Evolutionary conservation across 2,329 filamentous ascomycete genomes (phyloP), one percentile per base, ranked within the genome.

Genomic region (Pseudocercospora fijiensis): DNA sequence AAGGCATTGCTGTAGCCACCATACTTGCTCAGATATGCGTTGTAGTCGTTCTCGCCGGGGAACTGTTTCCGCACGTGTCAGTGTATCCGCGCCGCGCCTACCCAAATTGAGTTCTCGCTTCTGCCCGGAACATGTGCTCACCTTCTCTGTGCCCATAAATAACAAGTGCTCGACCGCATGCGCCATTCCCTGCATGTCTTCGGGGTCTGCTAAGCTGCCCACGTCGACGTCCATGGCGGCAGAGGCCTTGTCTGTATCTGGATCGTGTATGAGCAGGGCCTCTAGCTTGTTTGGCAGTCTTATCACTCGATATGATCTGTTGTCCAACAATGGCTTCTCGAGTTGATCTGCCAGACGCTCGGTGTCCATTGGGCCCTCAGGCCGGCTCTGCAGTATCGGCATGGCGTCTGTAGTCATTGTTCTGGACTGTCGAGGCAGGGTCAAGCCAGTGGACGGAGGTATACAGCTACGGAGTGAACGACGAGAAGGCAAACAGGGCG

Each of bases 111-210:
- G 18, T 27, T 22, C 9, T 28, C 55, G 45, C 24, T 52, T 18
- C 27, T 61, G 22, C 61, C n/a, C 51, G 11, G 49, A 26, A 58
- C 27, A 64, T 41, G 53, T 53, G 33, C 67, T 67, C 76, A 88
- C 87, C 83, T 98, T 99, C 78, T 96, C 90, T 7, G 95, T 99
- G 57, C 95, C 95, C 95, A 99, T 98, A 81, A 99, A 99, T 24
- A 99, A 82, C 68, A 97, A 81, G 84, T 97, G 94, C 82, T 98
- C 94, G 60, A 98, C 92, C 6, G 92, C 93, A 80, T 98, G 95
- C 58, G 94, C 94, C 86, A 96, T 93, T 64, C 95, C 92, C 13
- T 92, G 93, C 86, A 98, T 92, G 71, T 92, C 90, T 69, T 90
- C 86, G 69, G 90, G 87, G 74, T 99, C 95, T 75, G 91, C 96